Conservation (phyloP, 2,329 filamentous ascomycete genomes). For the Talaromyces pinophilus region DNA sequence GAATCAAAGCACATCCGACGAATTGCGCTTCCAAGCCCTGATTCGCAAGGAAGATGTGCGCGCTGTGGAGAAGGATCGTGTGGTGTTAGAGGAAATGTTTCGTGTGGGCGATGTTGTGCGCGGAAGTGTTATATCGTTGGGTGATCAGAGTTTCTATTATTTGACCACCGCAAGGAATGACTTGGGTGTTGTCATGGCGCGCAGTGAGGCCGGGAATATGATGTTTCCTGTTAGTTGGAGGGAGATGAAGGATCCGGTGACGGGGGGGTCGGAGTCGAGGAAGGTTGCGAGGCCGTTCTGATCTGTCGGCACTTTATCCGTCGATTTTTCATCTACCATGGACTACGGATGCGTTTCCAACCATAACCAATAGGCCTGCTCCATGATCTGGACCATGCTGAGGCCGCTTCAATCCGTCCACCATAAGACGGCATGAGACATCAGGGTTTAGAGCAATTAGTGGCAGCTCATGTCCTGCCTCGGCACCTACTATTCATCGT, state of each 20-base stretch:
- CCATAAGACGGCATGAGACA: not conserved
- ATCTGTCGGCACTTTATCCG: not conserved
- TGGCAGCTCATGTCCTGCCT: not conserved
- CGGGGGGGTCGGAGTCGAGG: conserved; percentile 72
- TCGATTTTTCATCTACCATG: not conserved
- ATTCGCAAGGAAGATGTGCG: conserved; percentile 89
- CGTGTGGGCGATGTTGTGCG: conserved; percentile 88
- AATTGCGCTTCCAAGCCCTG: conserved; percentile 72
- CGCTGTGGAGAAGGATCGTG: conserved; percentile 92
- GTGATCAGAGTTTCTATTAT: conserved; percentile 94
- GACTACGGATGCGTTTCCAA: not conserved
- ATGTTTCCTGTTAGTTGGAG: conserved; percentile 96
- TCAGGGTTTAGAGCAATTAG: not conserved
- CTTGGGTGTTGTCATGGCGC: conserved; percentile 89
- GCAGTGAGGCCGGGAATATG: conserved; percentile 80
- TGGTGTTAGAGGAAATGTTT: conserved; percentile 88
- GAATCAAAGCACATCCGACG: conserved; percentile 58
- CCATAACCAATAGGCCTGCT: too few species aligned
- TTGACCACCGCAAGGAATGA: conserved; percentile 90
- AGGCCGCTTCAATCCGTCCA: too few species aligned
- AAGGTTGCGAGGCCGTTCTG: conserved; percentile 95
- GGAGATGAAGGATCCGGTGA: conserved; percentile 84
- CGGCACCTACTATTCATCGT: not conserved
- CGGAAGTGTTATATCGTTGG: conserved; percentile 83
- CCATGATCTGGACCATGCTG: too few species aligned